Conservation (phyloP, 495 filamentous ascomycete genomes). For the Penicillium fimorum region DNA sequence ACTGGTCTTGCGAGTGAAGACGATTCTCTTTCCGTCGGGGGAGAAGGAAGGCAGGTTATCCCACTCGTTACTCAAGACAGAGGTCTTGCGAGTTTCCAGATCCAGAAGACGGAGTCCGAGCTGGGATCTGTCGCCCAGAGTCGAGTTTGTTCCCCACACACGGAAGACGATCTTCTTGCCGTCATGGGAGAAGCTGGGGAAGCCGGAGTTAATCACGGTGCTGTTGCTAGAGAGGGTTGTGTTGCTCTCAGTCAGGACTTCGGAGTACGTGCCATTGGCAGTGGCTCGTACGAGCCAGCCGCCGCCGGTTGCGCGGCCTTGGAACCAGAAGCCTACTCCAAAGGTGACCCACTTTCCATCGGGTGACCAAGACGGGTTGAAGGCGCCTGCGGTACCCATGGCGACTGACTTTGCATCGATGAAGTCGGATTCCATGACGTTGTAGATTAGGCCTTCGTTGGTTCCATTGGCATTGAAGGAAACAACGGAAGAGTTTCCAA, state of each 20-base stretch:
- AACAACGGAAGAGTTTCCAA: slow-evolving; percentile 30
- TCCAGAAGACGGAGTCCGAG: slow-evolving; percentile 31
- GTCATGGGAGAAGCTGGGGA: slow-evolving; percentile 31
- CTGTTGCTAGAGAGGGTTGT: slow-evolving; percentile 11
- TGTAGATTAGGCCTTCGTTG: background rate
- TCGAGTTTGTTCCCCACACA: slow-evolving; percentile 26
- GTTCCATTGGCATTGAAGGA: background rate
- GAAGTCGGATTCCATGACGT: background rate
- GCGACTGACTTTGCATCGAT: background rate
- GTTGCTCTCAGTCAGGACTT: slow-evolving; percentile 22
- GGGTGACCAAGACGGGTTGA: slow-evolving; percentile 29
- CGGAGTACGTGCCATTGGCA: slow-evolving; percentile 25
- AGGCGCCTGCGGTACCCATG: slow-evolving; percentile 20
- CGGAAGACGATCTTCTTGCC: slow-evolving; percentile 33
- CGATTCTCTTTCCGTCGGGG: slow-evolving; percentile 27
- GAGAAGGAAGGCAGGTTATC: slow-evolving; percentile 36
- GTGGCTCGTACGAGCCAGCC: slow-evolving; percentile 28
- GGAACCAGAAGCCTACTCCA: slow-evolving; percentile 35
- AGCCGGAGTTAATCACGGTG: slow-evolving; percentile 25
- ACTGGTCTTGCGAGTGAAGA: slow-evolving; percentile 32
- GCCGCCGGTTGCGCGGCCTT: slow-evolving; percentile 15
- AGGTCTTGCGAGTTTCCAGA: slow-evolving; percentile 24
- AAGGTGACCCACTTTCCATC: slow-evolving; percentile 32
- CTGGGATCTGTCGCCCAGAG: slow-evolving; percentile 16
- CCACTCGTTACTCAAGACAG: slow-evolving; percentile 25